phyloP scores from a whole-genome alignment of 1,284 basidiomycete species.

The Ustilago hordei region DNA sequence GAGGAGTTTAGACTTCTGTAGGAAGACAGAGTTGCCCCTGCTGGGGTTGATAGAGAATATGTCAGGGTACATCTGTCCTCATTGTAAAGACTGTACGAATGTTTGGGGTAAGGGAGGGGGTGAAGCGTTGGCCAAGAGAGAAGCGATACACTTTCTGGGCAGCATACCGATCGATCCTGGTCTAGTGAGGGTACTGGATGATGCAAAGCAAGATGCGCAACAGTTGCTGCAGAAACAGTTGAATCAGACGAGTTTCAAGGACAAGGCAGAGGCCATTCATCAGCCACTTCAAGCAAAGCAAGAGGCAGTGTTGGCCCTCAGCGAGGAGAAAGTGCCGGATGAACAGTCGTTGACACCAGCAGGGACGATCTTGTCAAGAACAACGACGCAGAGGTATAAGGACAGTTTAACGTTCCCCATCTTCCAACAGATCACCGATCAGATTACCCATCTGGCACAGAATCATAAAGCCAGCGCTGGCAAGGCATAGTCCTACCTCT shows the following conservation, averaged over 20 bases:
- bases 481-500: neutral
- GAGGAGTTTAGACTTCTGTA: constrained; percentile 95
- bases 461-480: constrained; percentile 11
- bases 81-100: constrained; percentile 85
- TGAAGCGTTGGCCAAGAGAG: constrained; percentile 77
- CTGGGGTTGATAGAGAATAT: constrained; percentile 97
- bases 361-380: constrained; percentile 57
- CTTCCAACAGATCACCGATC: constrained; percentile 60
- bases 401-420: constrained; percentile 64
- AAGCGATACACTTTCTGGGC: constrained; percentile 84
- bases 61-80: constrained; percentile 96
- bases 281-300: constrained; percentile 13
- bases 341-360: constrained; percentile 19
- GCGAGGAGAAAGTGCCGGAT: neutral
- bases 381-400: constrained; percentile 62
- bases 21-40: constrained; percentile 86
- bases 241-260: constrained; percentile 3
- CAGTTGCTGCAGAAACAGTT: constrained; percentile 19
- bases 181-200: constrained; percentile 87
- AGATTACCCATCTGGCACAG: constrained; percentile 34
- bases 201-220: constrained; percentile 71
- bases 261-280: constrained; percentile 16
- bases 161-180: constrained; percentile 93
- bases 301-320: neutral
- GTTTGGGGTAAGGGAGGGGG: constrained; percentile 96